A percentile compares a stretch with the other conserved stretches of the same genome.
Evolutionary conservation across 2,329 filamentous ascomycete species (phyloP).

Genomic region (Diaporthe sp.): DNA sequence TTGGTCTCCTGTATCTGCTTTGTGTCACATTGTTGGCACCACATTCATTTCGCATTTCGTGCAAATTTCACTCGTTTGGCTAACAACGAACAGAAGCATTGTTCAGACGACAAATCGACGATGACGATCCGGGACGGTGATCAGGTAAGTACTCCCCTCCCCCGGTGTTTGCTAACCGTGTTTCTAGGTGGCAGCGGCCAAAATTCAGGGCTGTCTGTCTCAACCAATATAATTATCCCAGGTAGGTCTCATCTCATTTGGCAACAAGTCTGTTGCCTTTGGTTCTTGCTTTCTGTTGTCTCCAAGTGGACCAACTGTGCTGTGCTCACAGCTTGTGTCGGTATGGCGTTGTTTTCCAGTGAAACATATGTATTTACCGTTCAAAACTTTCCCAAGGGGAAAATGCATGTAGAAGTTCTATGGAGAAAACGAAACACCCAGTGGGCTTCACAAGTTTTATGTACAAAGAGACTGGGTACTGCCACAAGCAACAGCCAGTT

Average conservation of each 20-base stretch:
- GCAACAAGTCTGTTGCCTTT: neutral
- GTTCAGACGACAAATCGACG: neutral
- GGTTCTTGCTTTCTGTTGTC: neutral
- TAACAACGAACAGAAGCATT: neutral
- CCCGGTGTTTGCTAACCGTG: slow-evolving; percentile 1
- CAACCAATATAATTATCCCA: neutral
- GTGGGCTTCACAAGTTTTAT: neutral
- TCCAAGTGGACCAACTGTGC: neutral
- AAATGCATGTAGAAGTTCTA: neutral
- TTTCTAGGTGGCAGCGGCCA: slow-evolving; percentile 21
- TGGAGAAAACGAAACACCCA: neutral
- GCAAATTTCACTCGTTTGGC: neutral
- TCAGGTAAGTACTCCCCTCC: neutral
- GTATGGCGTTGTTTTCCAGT: neutral
- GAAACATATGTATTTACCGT: neutral
- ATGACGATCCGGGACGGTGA: neutral
- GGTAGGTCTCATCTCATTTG: neutral
- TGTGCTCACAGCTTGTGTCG: neutral
- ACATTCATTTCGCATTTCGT: slow-evolving; percentile 8
- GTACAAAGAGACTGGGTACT: neutral
- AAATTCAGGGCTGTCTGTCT: slow-evolving; percentile 21
- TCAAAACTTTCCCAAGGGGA: neutral
- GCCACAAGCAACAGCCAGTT: neutral
- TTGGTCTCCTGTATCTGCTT: slow-evolving; percentile 15
- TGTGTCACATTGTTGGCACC: slow-evolving; percentile 13